Evolutionary conservation across 345 rosid genomes (phyloP), one percentile per base, ranked within the genome.

Genomic region (Fremontodendron californicum): DNA sequence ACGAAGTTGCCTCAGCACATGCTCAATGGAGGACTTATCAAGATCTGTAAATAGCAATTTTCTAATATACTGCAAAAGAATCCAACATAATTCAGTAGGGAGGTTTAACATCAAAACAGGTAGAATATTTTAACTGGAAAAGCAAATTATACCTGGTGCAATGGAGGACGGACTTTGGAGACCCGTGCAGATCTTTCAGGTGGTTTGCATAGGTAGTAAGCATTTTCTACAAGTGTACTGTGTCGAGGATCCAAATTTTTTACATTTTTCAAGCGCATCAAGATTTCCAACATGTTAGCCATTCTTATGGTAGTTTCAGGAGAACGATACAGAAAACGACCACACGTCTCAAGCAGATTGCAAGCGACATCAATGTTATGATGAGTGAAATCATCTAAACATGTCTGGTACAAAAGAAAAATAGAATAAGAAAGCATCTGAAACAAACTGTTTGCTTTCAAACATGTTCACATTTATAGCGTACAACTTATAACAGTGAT

Each of bases 221-320:
- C 98, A 88, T 96, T 96, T 91, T 96, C 99, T 75, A 96, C 98
- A 72, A 96, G 96, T 62, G 97, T 96, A 78, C 90, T 93, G 77
- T 92, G 99, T 43, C 99, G 95, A 71, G 99, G 98, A 85, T 94
- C 98, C 89, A 96, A 84, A 86, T 92, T 94, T 82, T 96, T 96
- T 52, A 96, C 99, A 88, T 96, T 96, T 89, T 96, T 96, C 88
- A 96, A 85, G 75, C 99, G 99, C 99, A 96, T 94, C 82, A 96
- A 85, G 83, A 96, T 96, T 87, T 96, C 99, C 87, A 94, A 84
- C 97, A 96, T 93, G 83, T 94, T 96, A 76, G 97, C 88, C 98
- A 96, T 94, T 81, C 97, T 89, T 40, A 91, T 84, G 37, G 91
- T 82, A 84, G 98, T 96, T 84, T 96, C 99, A 75, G 98, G 94